These are phyloP conservation scores for Barbatosphaeria neglecta DNA, from an alignment of 495 filamentous ascomycete genomes.

Conservation along the genomic window DNA sequence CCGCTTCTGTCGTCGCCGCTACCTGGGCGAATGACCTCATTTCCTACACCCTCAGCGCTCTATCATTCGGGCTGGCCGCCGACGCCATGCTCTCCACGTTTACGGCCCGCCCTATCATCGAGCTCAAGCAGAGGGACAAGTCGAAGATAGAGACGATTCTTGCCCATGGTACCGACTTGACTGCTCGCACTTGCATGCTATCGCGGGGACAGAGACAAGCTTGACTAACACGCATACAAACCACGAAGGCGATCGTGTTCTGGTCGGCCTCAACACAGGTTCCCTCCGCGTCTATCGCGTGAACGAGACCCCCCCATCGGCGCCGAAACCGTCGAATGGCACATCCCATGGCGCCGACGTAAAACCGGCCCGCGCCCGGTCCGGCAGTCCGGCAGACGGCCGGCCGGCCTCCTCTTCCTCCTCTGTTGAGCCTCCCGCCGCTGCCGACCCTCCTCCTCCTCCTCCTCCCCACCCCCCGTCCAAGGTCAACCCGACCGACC, in stretches of 20 bases:
- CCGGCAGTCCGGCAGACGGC: neutral
- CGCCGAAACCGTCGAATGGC: constrained; percentile 17
- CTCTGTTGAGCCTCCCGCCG: constrained; percentile 19
- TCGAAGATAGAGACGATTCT: constrained; percentile 90
- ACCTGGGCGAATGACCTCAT: neutral
- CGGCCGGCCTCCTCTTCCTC: constrained; percentile 3
- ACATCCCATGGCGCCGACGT: constrained; percentile 7
- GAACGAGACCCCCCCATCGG: constrained; percentile 40
- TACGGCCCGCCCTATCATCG: constrained; percentile 87
- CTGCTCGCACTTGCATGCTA: neutral
- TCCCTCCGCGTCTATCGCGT: constrained; percentile 83
- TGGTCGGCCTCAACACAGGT: constrained; percentile 84
- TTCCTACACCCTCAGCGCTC: constrained; percentile 2
- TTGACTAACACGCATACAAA: constrained; percentile 5
- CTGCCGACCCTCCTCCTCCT: constrained; percentile 3
- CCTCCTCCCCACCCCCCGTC: no score
- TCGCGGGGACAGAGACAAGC: neutral
- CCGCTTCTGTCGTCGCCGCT: neutral
- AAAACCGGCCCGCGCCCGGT: neutral
- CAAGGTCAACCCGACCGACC: constrained; percentile 59
- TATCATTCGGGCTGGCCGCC: constrained; percentile 13
- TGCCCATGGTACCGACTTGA: constrained; percentile 56
- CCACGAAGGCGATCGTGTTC: constrained; percentile 62
- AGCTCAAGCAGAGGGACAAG: constrained; percentile 90
- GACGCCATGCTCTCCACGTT: constrained; percentile 98